Evolutionary conservation across 2,329 filamentous ascomycete genomes (phyloP).

Genomic region (Ceratocystis albifundus): DNA sequence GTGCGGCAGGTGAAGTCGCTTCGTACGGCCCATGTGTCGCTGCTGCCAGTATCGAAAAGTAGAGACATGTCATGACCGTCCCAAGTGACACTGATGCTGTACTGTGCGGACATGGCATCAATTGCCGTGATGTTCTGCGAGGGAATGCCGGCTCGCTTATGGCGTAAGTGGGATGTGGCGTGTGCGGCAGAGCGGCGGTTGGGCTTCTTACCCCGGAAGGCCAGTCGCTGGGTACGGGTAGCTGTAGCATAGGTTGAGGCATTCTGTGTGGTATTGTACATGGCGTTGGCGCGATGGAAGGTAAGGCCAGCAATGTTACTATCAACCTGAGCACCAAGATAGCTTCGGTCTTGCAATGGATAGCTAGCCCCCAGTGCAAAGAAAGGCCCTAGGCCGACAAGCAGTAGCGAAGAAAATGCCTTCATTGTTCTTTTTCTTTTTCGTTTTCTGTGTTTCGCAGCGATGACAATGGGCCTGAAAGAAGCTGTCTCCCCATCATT

Average conservation of each 20-base stretch:
- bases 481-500: background rate
- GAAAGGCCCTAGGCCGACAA: background rate
- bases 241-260: conserved; percentile 27
- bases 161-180: conserved; percentile 26
- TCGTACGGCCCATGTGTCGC: conserved; percentile 40
- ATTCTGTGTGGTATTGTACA: conserved; percentile 25
- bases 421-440: conserved; percentile 12
- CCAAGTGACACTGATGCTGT: conserved; percentile 35
- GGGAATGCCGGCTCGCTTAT: conserved; percentile 10
- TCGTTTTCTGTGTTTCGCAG: background rate
- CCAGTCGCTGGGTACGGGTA: conserved; percentile 30
- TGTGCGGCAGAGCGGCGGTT: conserved; percentile 28
- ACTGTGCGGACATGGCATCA: conserved; percentile 34
- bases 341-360: background rate
- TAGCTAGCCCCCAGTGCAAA: background rate
- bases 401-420: background rate
- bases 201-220: conserved; percentile 26
- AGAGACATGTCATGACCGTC: conserved; percentile 33
- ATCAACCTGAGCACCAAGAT: conserved; percentile 25
- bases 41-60: conserved; percentile 41
- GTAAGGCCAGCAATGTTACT: conserved; percentile 32
- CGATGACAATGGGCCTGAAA: background rate
- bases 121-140: conserved; percentile 34
- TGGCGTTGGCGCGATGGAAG: conserved; percentile 31
- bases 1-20: conserved; percentile 35